Evolutionary conservation across 2,329 filamentous ascomycete species (phyloP), one percentile per base, ranked within the genome.

Genomic region (Calonectria multiphialidica): DNA sequence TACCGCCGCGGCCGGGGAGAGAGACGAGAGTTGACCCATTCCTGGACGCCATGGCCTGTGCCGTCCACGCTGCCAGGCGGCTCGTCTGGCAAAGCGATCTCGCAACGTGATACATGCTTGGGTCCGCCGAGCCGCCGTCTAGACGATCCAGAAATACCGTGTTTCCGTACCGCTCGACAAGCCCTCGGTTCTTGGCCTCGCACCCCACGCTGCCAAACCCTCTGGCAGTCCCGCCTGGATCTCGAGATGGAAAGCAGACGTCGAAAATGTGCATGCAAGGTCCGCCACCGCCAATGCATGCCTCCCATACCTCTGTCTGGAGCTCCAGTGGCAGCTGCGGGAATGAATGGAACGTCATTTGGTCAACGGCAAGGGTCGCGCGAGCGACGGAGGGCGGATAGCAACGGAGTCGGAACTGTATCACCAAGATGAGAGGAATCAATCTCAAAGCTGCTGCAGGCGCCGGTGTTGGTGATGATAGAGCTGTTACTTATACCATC

Each of bases 211-310:
- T 16, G 35, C 68, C 55, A n/a, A 76, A 78, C 1, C 74, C 77
- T 2, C 49, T 71, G 33, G 72, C 73, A 16, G 68, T 59, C 12
- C 77, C 68, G 1, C 21, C 57, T 0, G 70, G 67, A 8, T 71
- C 68, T 73, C 78, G 76, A 3, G 77, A 78, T 7, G 80, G 76
- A 59, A 75, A 81, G 30, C 78, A 81, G 4, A 81, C 75, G 33
- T 81, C 78, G 10, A 81, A 79, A 23, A 81, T 28, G 28, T 81
- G 78, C 74, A 81, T 80, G 8, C 77, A 75, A 13, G 79, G 73
- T 0, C 73, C 76, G 1, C 71, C 33, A 2, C 73, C 76, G 1
- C 71, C 33, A 2, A 66, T 57, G 50, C 75, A 77, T 5, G 66
- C 25, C 15, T 80, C 75, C 78, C 77, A 80, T 47, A 79, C 69